These are phyloP conservation scores for Nicotiana rustica DNA, from an alignment of 305 asterid genomes.

Conservation along the genomic window DNA sequence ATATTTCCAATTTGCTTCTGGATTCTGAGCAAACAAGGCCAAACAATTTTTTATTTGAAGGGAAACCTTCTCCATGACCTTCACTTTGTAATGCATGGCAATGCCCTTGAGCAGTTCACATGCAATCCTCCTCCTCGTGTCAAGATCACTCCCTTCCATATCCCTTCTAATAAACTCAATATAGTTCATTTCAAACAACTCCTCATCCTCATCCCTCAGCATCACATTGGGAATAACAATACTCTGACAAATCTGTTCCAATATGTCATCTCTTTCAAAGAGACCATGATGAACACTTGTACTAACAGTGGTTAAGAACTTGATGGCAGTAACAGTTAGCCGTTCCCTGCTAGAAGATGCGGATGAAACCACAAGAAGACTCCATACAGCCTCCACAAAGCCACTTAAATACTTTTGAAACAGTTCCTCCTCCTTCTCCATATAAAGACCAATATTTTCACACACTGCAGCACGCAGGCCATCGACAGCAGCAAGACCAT, in stretches of 20 bases:
- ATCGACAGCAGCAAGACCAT: slow-evolving; percentile 83
- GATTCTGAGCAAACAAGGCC: slow-evolving; percentile 71
- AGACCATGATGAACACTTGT: slow-evolving; percentile 79
- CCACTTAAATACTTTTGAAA: slow-evolving; percentile 73
- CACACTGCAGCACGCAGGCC: slow-evolving; percentile 84
- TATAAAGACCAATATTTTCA: slow-evolving; percentile 79
- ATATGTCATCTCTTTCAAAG: slow-evolving; percentile 74
- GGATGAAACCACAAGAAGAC: slow-evolving; percentile 76
- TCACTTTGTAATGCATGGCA: slow-evolving; percentile 75
- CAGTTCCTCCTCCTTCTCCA: slow-evolving; percentile 86
- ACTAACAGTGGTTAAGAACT: slow-evolving; percentile 85
- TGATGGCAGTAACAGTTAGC: slow-evolving; percentile 87
- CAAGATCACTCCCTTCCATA: slow-evolving; percentile 98
- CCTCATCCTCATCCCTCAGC: slow-evolving; percentile 97
- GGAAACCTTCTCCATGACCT: slow-evolving; percentile 75
- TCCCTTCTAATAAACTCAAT: slow-evolving; percentile 95
- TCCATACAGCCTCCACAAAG: slow-evolving; percentile 93
- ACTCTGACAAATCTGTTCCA: slow-evolving; percentile 84
- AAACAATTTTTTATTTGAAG: slow-evolving; percentile 74
- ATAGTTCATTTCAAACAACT: slow-evolving; percentile 89
- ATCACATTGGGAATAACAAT: slow-evolving; percentile 95
- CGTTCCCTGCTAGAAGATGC: slow-evolving; percentile 71
- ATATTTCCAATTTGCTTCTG: slow-evolving; percentile 86
- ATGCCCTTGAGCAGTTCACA: slow-evolving; percentile 98
- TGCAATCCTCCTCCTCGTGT: slow-evolving; percentile 96